Conservation (phyloP, 2,329 filamentous ascomycete genomes). For the Colletotrichum theobromicola region DNA sequence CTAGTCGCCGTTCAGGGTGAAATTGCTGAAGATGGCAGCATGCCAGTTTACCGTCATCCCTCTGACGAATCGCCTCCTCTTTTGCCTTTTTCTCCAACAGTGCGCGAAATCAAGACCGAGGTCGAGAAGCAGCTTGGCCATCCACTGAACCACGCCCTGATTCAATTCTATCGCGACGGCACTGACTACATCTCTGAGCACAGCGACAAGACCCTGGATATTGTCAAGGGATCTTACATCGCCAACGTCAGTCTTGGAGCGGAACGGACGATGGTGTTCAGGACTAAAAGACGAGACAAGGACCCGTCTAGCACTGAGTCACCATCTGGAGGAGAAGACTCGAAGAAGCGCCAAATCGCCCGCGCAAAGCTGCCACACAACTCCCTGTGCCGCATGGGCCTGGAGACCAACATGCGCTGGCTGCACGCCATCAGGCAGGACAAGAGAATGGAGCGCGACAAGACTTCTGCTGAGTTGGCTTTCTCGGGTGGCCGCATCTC, state of each 20-base stretch:
- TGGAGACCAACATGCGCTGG: conserved; percentile 84
- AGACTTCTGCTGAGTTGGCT: conserved; percentile 72
- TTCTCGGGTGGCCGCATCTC: conserved; percentile 83
- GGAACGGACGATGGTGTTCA: conserved; percentile 85
- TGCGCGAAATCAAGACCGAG: conserved; percentile 69
- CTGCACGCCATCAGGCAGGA: conserved; percentile 92
- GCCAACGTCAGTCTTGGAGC: conserved; percentile 95
- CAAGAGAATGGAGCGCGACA: conserved; percentile 73
- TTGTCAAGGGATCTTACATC: conserved; percentile 79
- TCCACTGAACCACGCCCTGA: conserved; percentile 85
- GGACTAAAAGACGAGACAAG: conserved; percentile 73
- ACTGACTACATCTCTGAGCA: conserved; percentile 95
- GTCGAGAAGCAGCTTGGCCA: conserved; percentile 80
- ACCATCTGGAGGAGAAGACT: conserved; percentile 12
- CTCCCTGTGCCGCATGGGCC: conserved; percentile 83
- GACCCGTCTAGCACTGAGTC: conserved; percentile 32
- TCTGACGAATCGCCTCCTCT: conserved; percentile 85
- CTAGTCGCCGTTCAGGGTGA: conserved; percentile 88
- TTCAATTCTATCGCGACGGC: conserved; percentile 90
- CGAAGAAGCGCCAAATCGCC: conserved; percentile 60
- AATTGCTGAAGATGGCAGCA: conserved; percentile 70
- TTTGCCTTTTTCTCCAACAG: conserved; percentile 74
- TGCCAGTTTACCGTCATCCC: conserved; percentile 94
- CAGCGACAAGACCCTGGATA: conserved; percentile 95
- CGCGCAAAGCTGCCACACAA: conserved; percentile 84